phyloP scores from a whole-genome alignment of 768 basidiomycete species.

The Leccinum disarticulatum region DNA sequence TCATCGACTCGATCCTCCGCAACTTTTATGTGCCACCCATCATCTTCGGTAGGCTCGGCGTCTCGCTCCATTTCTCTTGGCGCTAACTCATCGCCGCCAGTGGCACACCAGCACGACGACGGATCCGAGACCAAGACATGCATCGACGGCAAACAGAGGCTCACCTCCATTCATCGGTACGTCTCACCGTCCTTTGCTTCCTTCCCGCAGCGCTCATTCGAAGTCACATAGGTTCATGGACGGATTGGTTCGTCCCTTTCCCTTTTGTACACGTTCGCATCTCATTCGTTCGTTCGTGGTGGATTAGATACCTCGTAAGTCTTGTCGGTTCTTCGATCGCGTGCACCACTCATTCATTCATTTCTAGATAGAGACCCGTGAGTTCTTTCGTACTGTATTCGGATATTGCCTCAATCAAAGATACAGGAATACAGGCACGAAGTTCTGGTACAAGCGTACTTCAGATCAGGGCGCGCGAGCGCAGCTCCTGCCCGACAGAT shows the following conservation, averaged over 20 bases:
- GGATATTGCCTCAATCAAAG: background rate
- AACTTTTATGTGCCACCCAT: slow-evolving; percentile 82
- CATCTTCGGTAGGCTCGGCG: slow-evolving; percentile 56
- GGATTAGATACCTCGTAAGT: slow-evolving; percentile 57
- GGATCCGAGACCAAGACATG: slow-evolving; percentile 67
- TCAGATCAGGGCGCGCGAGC: slow-evolving; percentile 18
- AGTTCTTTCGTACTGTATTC: slow-evolving; percentile 14
- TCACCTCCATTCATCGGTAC: slow-evolving; percentile 71
- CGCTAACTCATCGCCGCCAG: slow-evolving; percentile 32
- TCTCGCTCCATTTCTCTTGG: background rate
- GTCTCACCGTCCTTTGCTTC: slow-evolving; percentile 18
- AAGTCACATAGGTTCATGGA: slow-evolving; percentile 55
- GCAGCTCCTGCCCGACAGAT: slow-evolving; percentile 51
- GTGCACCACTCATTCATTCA: background rate
- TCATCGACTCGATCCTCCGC: slow-evolving; percentile 76
- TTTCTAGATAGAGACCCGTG: slow-evolving; percentile 46
- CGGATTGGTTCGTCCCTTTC: slow-evolving; percentile 52
- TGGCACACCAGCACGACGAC: slow-evolving; percentile 51
- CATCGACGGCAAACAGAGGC: slow-evolving; percentile 80
- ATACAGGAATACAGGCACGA: slow-evolving; percentile 35
- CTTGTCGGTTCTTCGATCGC: background rate
- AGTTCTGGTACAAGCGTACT: slow-evolving; percentile 49
- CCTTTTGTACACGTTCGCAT: background rate
- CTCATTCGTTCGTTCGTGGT: slow-evolving; percentile 5
- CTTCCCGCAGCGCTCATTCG: background rate